Evolutionary conservation across 495 filamentous ascomycete species (phyloP).

Genomic region (Annulohypoxylon stygium): DNA sequence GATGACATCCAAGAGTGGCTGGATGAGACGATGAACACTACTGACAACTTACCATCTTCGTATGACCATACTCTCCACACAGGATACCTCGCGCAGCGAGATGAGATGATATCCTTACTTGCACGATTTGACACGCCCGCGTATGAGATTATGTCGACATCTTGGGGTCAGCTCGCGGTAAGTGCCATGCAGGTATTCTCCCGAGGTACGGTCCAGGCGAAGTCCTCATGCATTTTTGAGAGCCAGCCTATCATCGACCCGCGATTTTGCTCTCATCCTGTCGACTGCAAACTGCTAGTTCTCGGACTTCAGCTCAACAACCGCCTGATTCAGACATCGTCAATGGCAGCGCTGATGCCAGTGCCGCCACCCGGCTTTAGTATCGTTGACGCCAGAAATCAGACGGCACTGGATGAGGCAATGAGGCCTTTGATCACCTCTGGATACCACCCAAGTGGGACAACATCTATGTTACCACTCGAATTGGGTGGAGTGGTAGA

Average conservation of each 20-base stretch:
- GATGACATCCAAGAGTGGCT: conserved; percentile 24
- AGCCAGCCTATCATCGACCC: conserved; percentile 49
- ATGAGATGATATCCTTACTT: conserved; percentile 51
- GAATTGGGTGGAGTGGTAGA: conserved; percentile 63
- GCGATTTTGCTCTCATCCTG: conserved; percentile 56
- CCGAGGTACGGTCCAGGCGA: conserved; percentile 44
- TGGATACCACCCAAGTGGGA: conserved; percentile 54
- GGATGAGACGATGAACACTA: conserved; percentile 41
- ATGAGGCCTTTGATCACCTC: conserved; percentile 46
- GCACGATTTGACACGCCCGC: conserved; percentile 52
- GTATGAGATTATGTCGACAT: conserved; percentile 58
- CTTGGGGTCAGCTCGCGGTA: conserved; percentile 54
- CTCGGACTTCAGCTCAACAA: conserved; percentile 55
- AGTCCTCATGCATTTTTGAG: conserved; percentile 42
- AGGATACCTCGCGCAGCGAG: conserved; percentile 58
- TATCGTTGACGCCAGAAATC: conserved; percentile 44
- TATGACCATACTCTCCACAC: conserved; percentile 54
- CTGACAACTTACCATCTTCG: conserved; percentile 49
- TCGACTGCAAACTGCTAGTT: conserved; percentile 58
- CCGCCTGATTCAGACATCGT: conserved; percentile 50
- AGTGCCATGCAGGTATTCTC: conserved; percentile 48
- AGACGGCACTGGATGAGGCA: conserved; percentile 43
- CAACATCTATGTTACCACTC: conserved; percentile 56
- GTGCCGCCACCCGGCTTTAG: conserved; percentile 46
- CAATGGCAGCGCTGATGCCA: conserved; percentile 53